Evolutionary conservation across 257 asterid genomes (phyloP), one percentile per base, ranked within the genome.

Genomic region (Solanum neorickii): DNA sequence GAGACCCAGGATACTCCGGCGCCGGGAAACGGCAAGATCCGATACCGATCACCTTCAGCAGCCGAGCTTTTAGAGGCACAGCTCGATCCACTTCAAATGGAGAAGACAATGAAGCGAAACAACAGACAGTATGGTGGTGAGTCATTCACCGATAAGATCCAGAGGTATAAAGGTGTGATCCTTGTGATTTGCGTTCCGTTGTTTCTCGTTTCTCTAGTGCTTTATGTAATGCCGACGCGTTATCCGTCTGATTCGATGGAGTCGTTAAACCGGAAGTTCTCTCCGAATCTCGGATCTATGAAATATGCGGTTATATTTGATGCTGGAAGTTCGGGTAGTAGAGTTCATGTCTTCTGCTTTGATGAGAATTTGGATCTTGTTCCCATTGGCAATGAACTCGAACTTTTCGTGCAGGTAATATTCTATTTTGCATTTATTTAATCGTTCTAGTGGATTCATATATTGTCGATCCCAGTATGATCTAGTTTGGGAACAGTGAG

Each of bases 1-100:
- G 95, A 91, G 92, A 87, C 91, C 29, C 93, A 90, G 87, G 94
- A 90, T 82, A 91, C 87, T 83, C 83, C 88, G 33, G 91, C 97
- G 73, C 93, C 94, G 84, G 98, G 95, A 66, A 95, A 92, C 96
- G 97, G 96, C 88, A 98, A 94, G 95, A 95, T 96, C 94, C 98
- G 98, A 65, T 94, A 90, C 80, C 96, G 99, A 73, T 96, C 99
- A 73, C 99, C 99, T 46, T 96, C 99, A 37, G 98, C 98, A 46
- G 93, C 97, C 5, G 99, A 96, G 82, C 94, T 96, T 20, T 86
- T 94, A 56, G 97, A 95, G 83, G 94, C 94, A 21, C 97, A 47
- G 41, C 84, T 31, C 47, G 74, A 86, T 65, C 59, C 80, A 18
- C 56, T 62, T 69, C 73, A 91, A 89, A 93, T 94, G 97, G 99